Base-by-base conservation (phyloP, 805 yeast genomes). In the Metschnikowia vanudenii region DNA sequence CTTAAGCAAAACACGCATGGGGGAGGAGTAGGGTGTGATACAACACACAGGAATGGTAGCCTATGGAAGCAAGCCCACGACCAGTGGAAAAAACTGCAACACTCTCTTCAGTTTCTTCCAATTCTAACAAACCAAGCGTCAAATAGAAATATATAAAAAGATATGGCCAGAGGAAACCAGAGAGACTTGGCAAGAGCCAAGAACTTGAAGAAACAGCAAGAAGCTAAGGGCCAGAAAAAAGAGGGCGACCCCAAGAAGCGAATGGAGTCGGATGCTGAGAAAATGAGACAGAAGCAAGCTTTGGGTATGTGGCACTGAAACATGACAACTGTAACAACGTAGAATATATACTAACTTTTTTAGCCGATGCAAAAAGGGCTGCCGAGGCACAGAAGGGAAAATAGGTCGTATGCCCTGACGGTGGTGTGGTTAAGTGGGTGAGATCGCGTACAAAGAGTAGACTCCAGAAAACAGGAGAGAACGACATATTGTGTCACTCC, bases 131-230 rank as follows among this genome's bases (percentile, higher is more conserved):
- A 8, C 7, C 33, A 29, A 29, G 32, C 14, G 32, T n/a, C 5
- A 29, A 13, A 14, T n/a, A 16, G 3, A 30, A 11, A 30, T 14
- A 31, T 19, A 40, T 11, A n/a, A 14, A 20, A 26, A 17, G 34
- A 17, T 10, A 91, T 92, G 97, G 84, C 96, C 43, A 80, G 99
- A 74, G 99, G 99, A 28, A 94, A 92, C 67, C 98, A 94, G 70
- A 80, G 99, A 67, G 99, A 92, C 34, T 78, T 87, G 58, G 97
- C 97, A 28, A 80, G 99, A 63, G 88, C 83, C 50, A 92, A 88
- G 71, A 88, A 88, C 68, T 64, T 72, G 65, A 94, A 92, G 74
- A 92, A 92, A 68, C 84, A 79, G 59, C 83, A 81, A 52, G 84
- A 80, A 28, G 75, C 78, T 50, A 85, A 85, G 70, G 57, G 49